Evolutionary conservation across 352 stramenopile genomes (phyloP), one percentile per base, ranked within the genome.

Genomic region (Globisporangium polare): DNA sequence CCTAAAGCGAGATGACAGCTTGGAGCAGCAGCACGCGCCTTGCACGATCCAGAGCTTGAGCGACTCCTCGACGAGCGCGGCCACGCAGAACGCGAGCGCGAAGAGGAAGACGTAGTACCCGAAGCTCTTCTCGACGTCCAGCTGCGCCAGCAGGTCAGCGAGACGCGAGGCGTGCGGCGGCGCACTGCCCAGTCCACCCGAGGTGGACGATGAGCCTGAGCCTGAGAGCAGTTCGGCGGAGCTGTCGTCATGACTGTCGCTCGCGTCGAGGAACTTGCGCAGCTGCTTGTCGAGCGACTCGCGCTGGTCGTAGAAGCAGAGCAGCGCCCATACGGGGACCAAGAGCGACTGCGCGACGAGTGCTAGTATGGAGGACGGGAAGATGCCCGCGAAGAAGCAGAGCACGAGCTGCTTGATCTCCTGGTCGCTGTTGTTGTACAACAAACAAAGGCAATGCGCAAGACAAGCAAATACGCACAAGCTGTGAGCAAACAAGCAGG

Each of bases 1-100:
- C 37, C 63, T 68, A 17, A 56, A 60, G 53, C 35, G 53, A 20
- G 53, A 13, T 15, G 53, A 17, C 0, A 29, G 5, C 20, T 49
- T 53, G 22, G 37, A 51, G 27, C 71, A 78, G 58, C 73, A 77
- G 50, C 77, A 89, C 8, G 56, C 62, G 29, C 77, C 69, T 18
- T 89, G 78, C 2, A 90, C 78, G 49, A 90, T 31, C 81, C 84
- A 92, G 43, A 80, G 74, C 53, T 91, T 90, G 52, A 86, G 50
- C 24, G 66, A 73, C 58, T 90, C 84, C 53, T 91, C 81, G 22
- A 91, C 80, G 5, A 89, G 63, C 31, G 59, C 78, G 0, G 84
- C 80, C 29, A 92, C 73, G 12, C 86, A 60, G 58, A 84, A 90
- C 12, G 78, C 71, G 46, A 79, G 39, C 10, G 62, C 62, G 22